Conservation (phyloP, 441 rosid genomes). For the Brassica balearica region DNA sequence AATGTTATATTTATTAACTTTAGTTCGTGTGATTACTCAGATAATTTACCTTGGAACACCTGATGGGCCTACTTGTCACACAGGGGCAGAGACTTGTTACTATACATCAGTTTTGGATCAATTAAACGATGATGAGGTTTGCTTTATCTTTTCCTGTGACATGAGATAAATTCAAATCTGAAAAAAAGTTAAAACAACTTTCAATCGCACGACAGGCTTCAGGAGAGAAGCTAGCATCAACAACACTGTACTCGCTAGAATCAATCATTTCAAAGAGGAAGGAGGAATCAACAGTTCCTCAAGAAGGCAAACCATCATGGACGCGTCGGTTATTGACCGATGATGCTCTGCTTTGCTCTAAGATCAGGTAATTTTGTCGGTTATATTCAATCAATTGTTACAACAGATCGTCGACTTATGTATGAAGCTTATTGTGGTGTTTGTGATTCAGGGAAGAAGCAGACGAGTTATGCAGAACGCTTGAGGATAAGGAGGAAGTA, state of each 20-base stretch:
- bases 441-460: conserved; percentile 72
- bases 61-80: conserved; percentile 89
- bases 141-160: neutral
- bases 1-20: neutral
- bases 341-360: conserved; percentile 65
- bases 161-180: neutral
- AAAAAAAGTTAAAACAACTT: neutral
- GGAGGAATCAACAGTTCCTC: conserved; percentile 58
- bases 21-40: conserved; percentile 46
- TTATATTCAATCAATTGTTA: neutral
- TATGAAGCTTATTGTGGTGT: neutral
- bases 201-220: conserved; percentile 48
- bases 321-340: conserved; percentile 59
- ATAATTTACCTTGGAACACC: conserved; percentile 87
- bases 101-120: conserved; percentile 57
- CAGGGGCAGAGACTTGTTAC: conserved; percentile 83
- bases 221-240: conserved; percentile 58
- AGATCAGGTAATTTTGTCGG: conserved; percentile 55
- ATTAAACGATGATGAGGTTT: conserved; percentile 50
- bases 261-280: conserved; percentile 67
- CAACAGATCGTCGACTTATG: neutral
- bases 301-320: conserved; percentile 83
- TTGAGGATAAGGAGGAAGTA: conserved; percentile 72
- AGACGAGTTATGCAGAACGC: conserved; percentile 75
- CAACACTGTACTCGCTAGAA: conserved; percentile 73